Percentiles rank a stretch among this genome's conserved stretches.
Conservation (phyloP, 176 grass and related monocot species). For the Rhynchospora pubera region DNA sequence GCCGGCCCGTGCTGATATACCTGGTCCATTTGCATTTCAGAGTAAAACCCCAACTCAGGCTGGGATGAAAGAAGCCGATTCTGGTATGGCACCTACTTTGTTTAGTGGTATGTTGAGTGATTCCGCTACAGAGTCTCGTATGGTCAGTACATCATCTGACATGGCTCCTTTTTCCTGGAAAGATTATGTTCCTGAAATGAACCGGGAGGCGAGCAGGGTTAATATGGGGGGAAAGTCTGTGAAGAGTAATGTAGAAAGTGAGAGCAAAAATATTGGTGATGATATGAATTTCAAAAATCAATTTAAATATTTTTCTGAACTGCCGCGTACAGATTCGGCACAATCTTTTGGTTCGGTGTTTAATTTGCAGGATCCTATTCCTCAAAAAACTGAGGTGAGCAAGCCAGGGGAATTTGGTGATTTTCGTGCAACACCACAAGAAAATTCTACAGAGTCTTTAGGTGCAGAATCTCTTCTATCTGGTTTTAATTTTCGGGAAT, state of each 20-base stretch:
- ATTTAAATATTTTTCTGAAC: background rate
- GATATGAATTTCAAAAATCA: background rate
- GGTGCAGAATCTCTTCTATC: background rate
- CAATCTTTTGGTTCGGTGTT: background rate
- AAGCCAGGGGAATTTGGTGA: background rate
- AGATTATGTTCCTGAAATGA: constrained; percentile 1
- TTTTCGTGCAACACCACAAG: background rate
- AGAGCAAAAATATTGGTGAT: background rate
- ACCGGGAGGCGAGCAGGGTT: background rate
- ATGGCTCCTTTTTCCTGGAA: background rate
- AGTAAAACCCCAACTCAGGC: background rate
- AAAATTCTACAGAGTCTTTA: background rate
- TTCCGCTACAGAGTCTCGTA: background rate
- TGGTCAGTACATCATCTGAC: background rate
- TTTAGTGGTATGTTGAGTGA: background rate
- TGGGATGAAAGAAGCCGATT: background rate
- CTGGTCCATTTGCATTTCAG: background rate
- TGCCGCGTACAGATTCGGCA: background rate
- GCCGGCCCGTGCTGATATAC: background rate
- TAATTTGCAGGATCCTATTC: constrained; percentile 8
- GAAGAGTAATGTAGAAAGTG: background rate
- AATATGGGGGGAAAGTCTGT: background rate
- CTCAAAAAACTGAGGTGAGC: background rate
- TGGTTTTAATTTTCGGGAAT: background rate
- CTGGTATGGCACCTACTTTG: background rate